A percentile compares a stretch with the other conserved stretches of the same genome.
phyloP scores from a whole-genome alignment of 192 early-diverging fungal species.

The Anaeromyces robustus region DNA sequence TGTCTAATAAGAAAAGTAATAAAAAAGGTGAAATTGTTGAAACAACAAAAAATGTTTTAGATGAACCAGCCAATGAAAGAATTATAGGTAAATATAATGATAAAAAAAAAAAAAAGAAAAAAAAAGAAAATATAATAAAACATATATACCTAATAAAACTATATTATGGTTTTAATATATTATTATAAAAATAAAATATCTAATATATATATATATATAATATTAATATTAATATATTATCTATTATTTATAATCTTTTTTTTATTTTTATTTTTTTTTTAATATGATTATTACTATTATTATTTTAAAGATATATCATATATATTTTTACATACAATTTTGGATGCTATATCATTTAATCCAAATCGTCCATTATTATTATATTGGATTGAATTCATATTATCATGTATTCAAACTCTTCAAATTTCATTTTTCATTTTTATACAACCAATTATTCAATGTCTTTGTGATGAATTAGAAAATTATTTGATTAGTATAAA shows the following conservation, averaged over 20 bases:
- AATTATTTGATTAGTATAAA: slow-evolving; percentile 6
- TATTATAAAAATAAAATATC: no score
- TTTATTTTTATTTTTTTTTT: no score
- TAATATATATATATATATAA: no score
- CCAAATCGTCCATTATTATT: slow-evolving; percentile 53
- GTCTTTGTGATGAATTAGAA: slow-evolving; percentile 41
- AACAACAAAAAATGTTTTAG: background rate
- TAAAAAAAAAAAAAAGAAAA: no score
- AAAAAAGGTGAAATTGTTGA: background rate
- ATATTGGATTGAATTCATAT: slow-evolving; percentile 62
- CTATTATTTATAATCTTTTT: no score
- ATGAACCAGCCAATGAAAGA: background rate
- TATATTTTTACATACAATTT: slow-evolving; percentile 35
- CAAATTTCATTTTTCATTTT: slow-evolving; percentile 42
- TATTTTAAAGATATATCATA: slow-evolving; percentile 18
- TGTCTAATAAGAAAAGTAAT: background rate
- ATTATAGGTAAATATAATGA: no score
- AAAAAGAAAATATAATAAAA: no score
- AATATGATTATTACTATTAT: no score
- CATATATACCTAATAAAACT: no score
- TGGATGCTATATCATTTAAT: slow-evolving; percentile 33
- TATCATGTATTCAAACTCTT: slow-evolving; percentile 38
- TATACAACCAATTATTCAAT: slow-evolving; percentile 39
- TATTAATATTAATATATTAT: no score
- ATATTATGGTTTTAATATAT: no score